Percentiles rank a stretch among this genome's conserved stretches.
Conservation (phyloP, 106 monocot species). For the Apostasia ramifera region DNA sequence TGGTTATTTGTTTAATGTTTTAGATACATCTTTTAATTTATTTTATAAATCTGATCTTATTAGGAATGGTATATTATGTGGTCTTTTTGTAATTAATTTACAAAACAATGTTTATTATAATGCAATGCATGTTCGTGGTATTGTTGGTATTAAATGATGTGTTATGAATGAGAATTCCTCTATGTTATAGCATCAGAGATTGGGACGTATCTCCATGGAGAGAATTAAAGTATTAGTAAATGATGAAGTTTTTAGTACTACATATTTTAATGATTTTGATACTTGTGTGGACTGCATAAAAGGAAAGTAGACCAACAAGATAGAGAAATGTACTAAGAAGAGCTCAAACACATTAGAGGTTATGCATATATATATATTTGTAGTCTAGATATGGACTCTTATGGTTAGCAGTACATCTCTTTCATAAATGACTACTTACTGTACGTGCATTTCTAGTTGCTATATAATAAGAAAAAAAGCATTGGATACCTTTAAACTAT, state of each 20-base stretch:
- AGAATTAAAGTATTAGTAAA: slow-evolving; percentile 12
- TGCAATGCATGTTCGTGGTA: neutral
- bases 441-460: neutral
- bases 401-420: slow-evolving; percentile 2
- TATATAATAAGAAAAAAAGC: slow-evolving; percentile 7
- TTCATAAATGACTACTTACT: slow-evolving; percentile 14
- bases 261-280: neutral
- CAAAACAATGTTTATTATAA: neutral
- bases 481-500: slow-evolving; percentile 11
- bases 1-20: neutral
- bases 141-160: neutral
- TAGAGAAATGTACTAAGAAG: slow-evolving; percentile 10
- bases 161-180: slow-evolving; percentile 5
- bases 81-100: neutral
- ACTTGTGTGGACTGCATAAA: slow-evolving; percentile 13
- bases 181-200: slow-evolving; percentile 5
- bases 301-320: slow-evolving; percentile 1
- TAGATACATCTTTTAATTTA: neutral
- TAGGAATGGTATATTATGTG: neutral
- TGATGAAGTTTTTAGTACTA: slow-evolving; percentile 7
- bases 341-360: neutral
- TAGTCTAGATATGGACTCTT: neutral
- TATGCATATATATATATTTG: slow-evolving; percentile 2
- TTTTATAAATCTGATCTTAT: neutral
- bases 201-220: slow-evolving; percentile 6